Base-by-base conservation (phyloP, 2,329 filamentous ascomycete species). In the Exophiala mesophila region DNA sequence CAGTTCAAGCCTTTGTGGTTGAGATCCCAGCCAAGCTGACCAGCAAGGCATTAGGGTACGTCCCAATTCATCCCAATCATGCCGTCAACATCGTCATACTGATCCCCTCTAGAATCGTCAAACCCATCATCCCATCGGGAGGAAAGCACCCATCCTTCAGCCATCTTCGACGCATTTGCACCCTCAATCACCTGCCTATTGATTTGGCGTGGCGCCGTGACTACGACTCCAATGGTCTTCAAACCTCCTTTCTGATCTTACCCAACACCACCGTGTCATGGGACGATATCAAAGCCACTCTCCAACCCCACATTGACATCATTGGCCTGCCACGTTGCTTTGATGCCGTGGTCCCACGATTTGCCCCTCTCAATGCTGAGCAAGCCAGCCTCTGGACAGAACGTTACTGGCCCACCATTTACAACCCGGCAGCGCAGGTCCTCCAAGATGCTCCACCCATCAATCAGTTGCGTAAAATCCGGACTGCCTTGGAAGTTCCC, bases 1-100 rank as follows among this genome's bases (percentile, higher is more conserved):
- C 45, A 71, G 68, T 53, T 20, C 61, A 68, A 37, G 68, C 67
- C 10, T 67, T 66, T 40, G 63, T 66, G 35, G 62, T 63, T 15
- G 67, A 69, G 55, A 64, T 71, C 42, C 63, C 66, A 31, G 57
- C 67, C 33, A 69, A 66, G 55, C 57, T 59, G 39, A 67, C 68
- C 7, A 65, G 65, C 13, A 66, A 65, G 47, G 65, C 68, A 33
- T 56, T 66, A 37, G 66, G 69, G 68, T 69, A 53, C 44, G 61
- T 46, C 15, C n/a, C 10, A 13, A 13, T 21, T 13, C 23, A 26
- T n/a, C n/a, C n/a, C n/a, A n/a, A n/a, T n/a, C n/a, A n/a, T n/a
- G n/a, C n/a, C n/a, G n/a, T n/a, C n/a, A 26, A 26, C 23, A 26
- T 18, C 28, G 40, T 47, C 15, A 42, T 26, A 29, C 37, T 41